A percentile compares a stretch with the other conserved stretches of the same genome.
These are phyloP conservation scores for Begonia masoniana DNA, from an alignment of 306 rosid species.

Conservation along the genomic window DNA sequence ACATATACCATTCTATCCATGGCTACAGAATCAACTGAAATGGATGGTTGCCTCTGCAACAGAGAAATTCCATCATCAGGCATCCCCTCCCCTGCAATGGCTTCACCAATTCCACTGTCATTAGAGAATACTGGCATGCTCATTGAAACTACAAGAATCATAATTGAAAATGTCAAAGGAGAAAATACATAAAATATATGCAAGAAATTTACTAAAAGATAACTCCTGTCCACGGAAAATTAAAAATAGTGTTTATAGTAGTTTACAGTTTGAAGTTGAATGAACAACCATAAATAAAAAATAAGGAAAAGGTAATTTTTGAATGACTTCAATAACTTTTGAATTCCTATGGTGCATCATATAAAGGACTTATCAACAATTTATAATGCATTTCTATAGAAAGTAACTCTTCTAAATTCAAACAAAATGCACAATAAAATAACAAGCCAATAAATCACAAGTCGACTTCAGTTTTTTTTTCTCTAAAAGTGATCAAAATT, in stretches of 20 bases:
- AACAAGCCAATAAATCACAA: not conserved
- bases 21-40: conserved; percentile 29
- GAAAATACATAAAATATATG: not conserved
- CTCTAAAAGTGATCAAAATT: no score
- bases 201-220: not conserved
- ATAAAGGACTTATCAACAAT: no score
- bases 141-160: conserved; percentile 36
- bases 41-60: conserved; percentile 22
- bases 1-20: conserved; percentile 34
- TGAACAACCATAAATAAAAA: not conserved
- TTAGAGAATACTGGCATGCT: conserved; percentile 24
- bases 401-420: not conserved
- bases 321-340: not conserved
- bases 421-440: no score
- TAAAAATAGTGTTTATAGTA: not conserved
- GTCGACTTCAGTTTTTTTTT: not conserved
- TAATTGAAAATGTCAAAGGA: conserved; percentile 17
- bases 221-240: not conserved
- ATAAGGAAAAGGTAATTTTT: no score
- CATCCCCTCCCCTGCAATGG: conserved; percentile 22
- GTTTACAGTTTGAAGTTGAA: not conserved
- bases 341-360: not conserved
- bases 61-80: conserved; percentile 29
- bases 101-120: conserved; percentile 31
- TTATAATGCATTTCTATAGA: not conserved